These are phyloP conservation scores for Pleurozium schreberi DNA, from an alignment of 225 moss, liverwort and hornwort genomes.

Conservation along the genomic window DNA sequence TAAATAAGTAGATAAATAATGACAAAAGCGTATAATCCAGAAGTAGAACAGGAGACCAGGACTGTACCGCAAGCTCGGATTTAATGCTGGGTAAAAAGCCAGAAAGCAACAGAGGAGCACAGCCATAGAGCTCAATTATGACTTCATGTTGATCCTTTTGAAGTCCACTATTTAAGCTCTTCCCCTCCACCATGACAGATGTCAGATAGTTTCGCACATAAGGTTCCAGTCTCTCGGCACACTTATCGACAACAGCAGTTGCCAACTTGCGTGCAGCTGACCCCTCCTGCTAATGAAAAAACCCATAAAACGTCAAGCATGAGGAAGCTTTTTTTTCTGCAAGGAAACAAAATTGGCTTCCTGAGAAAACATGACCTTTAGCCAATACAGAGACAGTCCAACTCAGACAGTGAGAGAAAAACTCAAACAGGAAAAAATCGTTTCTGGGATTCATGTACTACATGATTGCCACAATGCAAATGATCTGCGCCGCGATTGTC, in stretches of 20 bases:
- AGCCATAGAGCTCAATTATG: conserved; percentile 69
- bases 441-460: not conserved
- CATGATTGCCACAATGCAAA: not conserved
- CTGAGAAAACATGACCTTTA: not conserved
- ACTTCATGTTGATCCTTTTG: conserved; percentile 76
- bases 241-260: conserved; percentile 75
- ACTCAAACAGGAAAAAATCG: not conserved
- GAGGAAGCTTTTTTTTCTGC: not conserved
- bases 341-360: not conserved
- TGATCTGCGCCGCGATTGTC: not conserved
- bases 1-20: not conserved
- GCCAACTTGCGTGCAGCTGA: conserved; percentile 81
- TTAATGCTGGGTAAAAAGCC: conserved; percentile 75
- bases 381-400: not conserved
- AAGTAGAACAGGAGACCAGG: not conserved
- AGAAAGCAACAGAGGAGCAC: conserved; percentile 75
- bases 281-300: conserved; percentile 40
- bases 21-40: not conserved
- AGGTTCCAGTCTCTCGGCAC: conserved; percentile 78
- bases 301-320: not conserved
- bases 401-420: not conserved
- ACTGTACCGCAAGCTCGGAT: conserved; percentile 72
- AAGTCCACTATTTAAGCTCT: conserved; percentile 50
- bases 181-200: conserved; percentile 74
- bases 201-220: conserved; percentile 85